Base-by-base conservation (phyloP, 2,329 filamentous ascomycete genomes). In the Xylariaceae sp. region DNA sequence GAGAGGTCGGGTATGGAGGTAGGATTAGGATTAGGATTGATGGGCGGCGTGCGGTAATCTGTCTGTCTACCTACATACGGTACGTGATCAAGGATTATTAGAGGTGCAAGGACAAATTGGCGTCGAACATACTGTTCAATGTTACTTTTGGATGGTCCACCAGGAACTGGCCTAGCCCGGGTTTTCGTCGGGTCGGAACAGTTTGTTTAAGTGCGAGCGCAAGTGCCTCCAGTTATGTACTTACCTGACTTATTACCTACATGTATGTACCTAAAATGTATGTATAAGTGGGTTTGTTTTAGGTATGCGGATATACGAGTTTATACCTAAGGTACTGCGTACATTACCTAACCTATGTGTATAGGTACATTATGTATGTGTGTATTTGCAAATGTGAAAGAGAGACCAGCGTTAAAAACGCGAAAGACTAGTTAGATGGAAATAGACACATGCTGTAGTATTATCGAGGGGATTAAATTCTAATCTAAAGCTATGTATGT, bases 11-110 rank as follows among this genome's bases (percentile, higher is more conserved):
- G 56, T 58, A 46, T 29, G 48, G 44, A 56, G 45, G 53, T 44
- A 55, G 54, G 52, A 57, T 52, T 37, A 37, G 32, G 32, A 53
- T 57, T 44, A 9, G 43, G n/a, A 19, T 43, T 19, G 20, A 56
- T 60, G 60, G 52, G 52, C 46, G 52, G 52, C 58, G 60, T 62
- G 54, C 54, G 44, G 53, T 51, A 61, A 54, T 54, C 59, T 54
- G 53, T 59, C 57, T 50, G 50, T n/a, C n/a, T n/a, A 37, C 23
- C 23, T 37, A 37, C 32, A 4, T 37, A 37, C 32, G 14, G 32
- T 37, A 7, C 32, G 32, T 55, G 57, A 57, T 54, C 56, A 56
- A 59, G 59, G 56, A 59, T 56, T 21, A 59, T 56, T 21, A 59
- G 43, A 48, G 43, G 44, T 41, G 46, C 50, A 48, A 53, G 52